Evolutionary conservation across 1,139 yeast genomes (phyloP).

Genomic region (Scheffersomyces stambukii): DNA sequence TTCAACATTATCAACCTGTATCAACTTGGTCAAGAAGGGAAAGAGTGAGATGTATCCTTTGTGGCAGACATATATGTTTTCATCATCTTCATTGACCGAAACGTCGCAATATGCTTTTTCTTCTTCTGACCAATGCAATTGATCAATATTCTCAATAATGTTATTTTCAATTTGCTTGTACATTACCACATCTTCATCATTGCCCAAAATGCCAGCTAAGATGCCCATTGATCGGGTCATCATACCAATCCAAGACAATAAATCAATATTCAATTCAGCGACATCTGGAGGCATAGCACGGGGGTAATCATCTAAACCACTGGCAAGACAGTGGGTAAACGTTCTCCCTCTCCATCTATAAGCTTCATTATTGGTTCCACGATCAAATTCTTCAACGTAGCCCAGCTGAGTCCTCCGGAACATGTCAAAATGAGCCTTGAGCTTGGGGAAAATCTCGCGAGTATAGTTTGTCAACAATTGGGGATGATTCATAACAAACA

Average conservation of each 20-base stretch:
- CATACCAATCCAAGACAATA: conserved; percentile 89
- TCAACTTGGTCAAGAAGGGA: conserved; percentile 75
- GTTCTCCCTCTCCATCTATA: conserved; percentile 96
- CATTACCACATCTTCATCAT: conserved; percentile 50
- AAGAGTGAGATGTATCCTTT: conserved; percentile 84
- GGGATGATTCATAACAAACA: conserved; percentile 54
- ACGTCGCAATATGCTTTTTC: conserved; percentile 78
- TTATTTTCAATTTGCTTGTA: conserved; percentile 53
- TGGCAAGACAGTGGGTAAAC: conserved; percentile 76
- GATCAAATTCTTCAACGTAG: conserved; percentile 64
- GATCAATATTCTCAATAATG: conserved; percentile 60
- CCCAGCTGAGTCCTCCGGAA: conserved; percentile 82
- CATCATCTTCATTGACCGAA: conserved; percentile 70
- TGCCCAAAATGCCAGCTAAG: conserved; percentile 64
- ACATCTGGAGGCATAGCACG: conserved; percentile 76
- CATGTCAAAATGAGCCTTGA: conserved; percentile 79
- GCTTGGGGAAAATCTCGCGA: conserved; percentile 65
- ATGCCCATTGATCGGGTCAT: conserved; percentile 81
- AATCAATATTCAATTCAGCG: conserved; percentile 88
- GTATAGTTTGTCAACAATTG: conserved; percentile 62
- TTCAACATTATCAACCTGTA: conserved; percentile 47
- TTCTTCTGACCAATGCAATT: conserved; percentile 74
- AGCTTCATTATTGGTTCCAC: conserved; percentile 55
- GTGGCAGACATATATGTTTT: conserved; percentile 67
- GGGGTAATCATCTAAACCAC: conserved; percentile 96